Evolutionary conservation across 2,329 filamentous ascomycete species (phyloP).

Genomic region (Annulohypoxylon truncatum): DNA sequence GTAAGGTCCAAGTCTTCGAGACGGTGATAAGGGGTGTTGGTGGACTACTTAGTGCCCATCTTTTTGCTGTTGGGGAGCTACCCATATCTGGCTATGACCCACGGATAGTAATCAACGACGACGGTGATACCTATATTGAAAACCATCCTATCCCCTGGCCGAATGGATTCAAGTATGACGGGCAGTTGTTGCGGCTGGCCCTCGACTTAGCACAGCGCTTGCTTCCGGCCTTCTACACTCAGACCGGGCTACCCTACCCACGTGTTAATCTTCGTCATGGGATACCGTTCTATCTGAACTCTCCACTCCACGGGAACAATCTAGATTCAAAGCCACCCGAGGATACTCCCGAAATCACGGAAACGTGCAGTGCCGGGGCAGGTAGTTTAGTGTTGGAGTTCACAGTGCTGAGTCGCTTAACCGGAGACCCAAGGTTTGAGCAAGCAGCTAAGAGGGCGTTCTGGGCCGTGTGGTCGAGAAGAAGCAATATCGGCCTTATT

Average conservation of each 20-base stretch:
- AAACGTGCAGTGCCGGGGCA: conserved; percentile 97
- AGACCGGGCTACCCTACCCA: conserved; percentile 92
- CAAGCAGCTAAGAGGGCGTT: conserved; percentile 90
- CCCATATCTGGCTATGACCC: conserved; percentile 85
- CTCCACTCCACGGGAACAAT: conserved; percentile 74
- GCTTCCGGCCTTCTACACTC: conserved; percentile 90
- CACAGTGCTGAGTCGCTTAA: conserved; percentile 87
- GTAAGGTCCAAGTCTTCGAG: conserved; percentile 98
- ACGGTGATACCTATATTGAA: conserved; percentile 60
- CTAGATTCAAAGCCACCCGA: conserved; percentile 55
- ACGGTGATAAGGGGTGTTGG: conserved; percentile 95
- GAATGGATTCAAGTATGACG: conserved; percentile 84
- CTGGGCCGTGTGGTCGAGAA: conserved; percentile 93
- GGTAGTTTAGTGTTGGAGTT: conserved; percentile 95
- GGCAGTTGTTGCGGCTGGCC: conserved; percentile 89
- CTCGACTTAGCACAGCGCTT: conserved; percentile 85
- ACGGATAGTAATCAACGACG: conserved; percentile 54
- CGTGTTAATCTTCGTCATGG: conserved; percentile 91
- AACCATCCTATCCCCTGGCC: conserved; percentile 74
- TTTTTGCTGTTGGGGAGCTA: conserved; percentile 91
- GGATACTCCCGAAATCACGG: conserved; percentile 78
- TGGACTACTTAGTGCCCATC: conserved; percentile 89
- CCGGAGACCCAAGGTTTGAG: conserved; percentile 89
- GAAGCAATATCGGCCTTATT: conserved; percentile 87
- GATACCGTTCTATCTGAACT: conserved; percentile 92